Conservation (phyloP, 768 basidiomycete genomes). For the Sutorius australiensis region DNA sequence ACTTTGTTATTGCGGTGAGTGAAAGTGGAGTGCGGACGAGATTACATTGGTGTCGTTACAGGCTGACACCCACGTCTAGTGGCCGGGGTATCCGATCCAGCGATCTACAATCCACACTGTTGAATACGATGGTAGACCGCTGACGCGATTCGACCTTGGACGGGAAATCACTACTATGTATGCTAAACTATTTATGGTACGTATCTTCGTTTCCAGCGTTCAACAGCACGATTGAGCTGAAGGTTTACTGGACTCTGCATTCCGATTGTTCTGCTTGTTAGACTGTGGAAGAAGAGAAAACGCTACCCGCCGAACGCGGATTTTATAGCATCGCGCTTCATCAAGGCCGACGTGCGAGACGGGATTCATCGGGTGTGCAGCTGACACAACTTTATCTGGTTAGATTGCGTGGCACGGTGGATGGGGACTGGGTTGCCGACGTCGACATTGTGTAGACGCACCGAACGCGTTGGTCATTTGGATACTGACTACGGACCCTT, state of each 20-base stretch:
- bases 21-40: neutral
- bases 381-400: slow-evolving; percentile 8
- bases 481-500: neutral
- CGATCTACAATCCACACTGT: neutral
- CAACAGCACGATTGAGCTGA: neutral
- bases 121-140: neutral
- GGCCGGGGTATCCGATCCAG: slow-evolving; percentile 4
- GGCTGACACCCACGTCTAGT: neutral
- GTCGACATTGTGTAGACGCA: slow-evolving; percentile 6
- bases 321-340: slow-evolving; percentile 12
- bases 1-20: slow-evolving; percentile 3
- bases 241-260: neutral
- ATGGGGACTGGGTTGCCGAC: slow-evolving; percentile 9
- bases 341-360: neutral
- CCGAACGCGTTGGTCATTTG: neutral
- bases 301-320: neutral
- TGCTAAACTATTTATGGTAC: neutral
- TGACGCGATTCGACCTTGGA: slow-evolving; percentile 7
- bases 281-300: neutral
- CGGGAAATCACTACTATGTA: neutral
- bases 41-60: too few species aligned
- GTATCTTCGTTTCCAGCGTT: neutral
- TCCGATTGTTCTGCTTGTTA: neutral
- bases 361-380: slow-evolving; percentile 5
- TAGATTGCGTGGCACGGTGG: neutral